Evolutionary conservation across 2,329 filamentous ascomycete genomes (phyloP).

Genomic region (Botrytis elliptica): DNA sequence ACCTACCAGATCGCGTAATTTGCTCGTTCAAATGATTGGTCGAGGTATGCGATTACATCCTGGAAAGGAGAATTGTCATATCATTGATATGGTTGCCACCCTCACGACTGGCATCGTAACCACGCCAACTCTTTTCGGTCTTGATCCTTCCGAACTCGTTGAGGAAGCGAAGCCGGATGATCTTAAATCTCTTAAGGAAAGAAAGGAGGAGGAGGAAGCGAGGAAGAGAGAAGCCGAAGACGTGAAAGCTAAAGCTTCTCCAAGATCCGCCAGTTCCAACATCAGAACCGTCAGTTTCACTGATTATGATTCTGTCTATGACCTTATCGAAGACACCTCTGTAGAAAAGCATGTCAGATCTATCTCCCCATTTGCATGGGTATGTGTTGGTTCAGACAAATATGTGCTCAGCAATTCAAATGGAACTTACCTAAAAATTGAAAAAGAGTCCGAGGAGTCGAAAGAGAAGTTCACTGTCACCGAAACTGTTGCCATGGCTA

Average conservation of each 20-base stretch:
- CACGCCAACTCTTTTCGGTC: conserved; percentile 86
- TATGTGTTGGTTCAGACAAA: conserved; percentile 66
- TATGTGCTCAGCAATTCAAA: conserved; percentile 69
- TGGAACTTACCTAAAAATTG: conserved; percentile 59
- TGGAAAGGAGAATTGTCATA: conserved; percentile 83
- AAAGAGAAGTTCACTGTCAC: conserved; percentile 37
- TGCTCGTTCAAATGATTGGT: conserved; percentile 97
- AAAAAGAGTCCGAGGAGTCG: conserved; percentile 35
- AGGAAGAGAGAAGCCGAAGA: conserved; percentile 23
- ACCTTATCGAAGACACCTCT: conserved; percentile 79
- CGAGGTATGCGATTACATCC: conserved; percentile 81
- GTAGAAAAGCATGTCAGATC: conserved; percentile 75
- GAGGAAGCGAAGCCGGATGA: conserved; percentile 62
- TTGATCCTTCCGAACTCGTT: conserved; percentile 79
- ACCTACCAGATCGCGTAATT: conserved; percentile 87
- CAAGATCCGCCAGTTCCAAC: conserved; percentile 12
- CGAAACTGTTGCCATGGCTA: conserved; percentile 39
- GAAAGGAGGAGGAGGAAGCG: conserved; percentile 46
- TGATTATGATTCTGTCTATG: conserved; percentile 88
- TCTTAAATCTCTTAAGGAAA: conserved; percentile 55
- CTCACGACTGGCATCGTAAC: conserved; percentile 83
- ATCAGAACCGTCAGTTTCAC: conserved; percentile 60
- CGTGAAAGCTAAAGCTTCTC: not conserved
- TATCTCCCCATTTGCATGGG: conserved; percentile 78
- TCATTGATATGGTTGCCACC: conserved; percentile 94